These are phyloP conservation scores for Acanthamoeba castellanii DNA, from an alignment of 208 protist genomes.

Conservation along the genomic window DNA sequence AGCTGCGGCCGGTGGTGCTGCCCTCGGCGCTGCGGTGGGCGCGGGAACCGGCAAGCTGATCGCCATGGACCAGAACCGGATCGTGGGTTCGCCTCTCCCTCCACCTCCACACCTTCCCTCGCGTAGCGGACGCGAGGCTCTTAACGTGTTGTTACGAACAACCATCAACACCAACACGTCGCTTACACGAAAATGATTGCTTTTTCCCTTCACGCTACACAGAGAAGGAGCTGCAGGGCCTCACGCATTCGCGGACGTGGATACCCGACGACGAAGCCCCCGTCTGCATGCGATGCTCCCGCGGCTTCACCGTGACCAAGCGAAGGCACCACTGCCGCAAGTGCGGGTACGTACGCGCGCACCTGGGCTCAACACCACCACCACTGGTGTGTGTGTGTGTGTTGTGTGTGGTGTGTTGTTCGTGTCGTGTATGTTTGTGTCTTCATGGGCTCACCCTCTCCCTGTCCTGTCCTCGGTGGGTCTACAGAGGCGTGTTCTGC, in stretches of 20 bases:
- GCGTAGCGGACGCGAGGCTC: no score
- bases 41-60: conserved; percentile 18
- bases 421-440: background rate
- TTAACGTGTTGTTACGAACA: background rate
- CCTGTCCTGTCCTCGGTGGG: no score
- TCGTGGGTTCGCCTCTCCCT: background rate
- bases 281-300: background rate
- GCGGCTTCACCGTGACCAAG: conserved; percentile 3
- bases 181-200: no score
- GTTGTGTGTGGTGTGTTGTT: no score
- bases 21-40: background rate
- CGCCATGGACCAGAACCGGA: conserved; percentile 37
- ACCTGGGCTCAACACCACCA: background rate
- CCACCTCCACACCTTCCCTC: no score
- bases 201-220: no score
- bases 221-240: conserved; percentile 13
- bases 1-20: conserved; percentile 8
- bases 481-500: conserved; percentile 22
- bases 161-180: background rate
- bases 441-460: no score
- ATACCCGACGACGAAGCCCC: background rate
- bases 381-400: no score
- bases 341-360: background rate
- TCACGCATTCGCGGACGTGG: background rate
- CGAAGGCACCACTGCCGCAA: conserved; percentile 52